phyloP scores from a whole-genome alignment of 495 filamentous ascomycete genomes.

The Penicillium macrosclerotiorum region DNA sequence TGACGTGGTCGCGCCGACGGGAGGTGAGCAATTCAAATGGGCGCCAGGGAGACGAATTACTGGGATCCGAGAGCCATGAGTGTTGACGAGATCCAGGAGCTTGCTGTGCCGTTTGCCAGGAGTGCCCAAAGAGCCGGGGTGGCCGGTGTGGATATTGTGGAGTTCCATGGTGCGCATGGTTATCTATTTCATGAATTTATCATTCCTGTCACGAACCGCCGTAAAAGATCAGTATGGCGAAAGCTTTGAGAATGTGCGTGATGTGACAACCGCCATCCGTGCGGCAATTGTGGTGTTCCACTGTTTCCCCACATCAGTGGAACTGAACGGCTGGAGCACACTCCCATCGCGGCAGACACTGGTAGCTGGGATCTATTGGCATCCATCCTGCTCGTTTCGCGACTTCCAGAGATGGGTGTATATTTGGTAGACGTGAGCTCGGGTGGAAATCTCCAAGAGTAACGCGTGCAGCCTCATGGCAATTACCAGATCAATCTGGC shows the following conservation, averaged over 20 bases:
- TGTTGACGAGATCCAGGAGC: constrained; percentile 56
- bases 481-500: constrained; percentile 67
- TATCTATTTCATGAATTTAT: constrained; percentile 71
- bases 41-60: constrained; percentile 33
- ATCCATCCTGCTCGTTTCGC: constrained; percentile 58
- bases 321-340: constrained; percentile 69
- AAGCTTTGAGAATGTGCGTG: constrained; percentile 51
- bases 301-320: constrained; percentile 67
- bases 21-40: constrained; percentile 48
- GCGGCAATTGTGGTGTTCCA: constrained; percentile 59
- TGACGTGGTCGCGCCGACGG: constrained; percentile 59
- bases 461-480: constrained; percentile 52
- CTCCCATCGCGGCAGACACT: constrained; percentile 38
- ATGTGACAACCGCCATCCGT: constrained; percentile 51
- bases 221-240: constrained; percentile 66
- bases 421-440: constrained; percentile 78
- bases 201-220: constrained; percentile 55
- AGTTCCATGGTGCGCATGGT: constrained; percentile 64
- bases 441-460: constrained; percentile 60
- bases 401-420: constrained; percentile 63
- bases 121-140: constrained; percentile 59
- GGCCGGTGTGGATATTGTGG: constrained; percentile 65
- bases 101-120: constrained; percentile 59
- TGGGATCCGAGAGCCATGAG: constrained; percentile 40
- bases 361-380: constrained; percentile 67